phyloP scores from a whole-genome alignment of 2,329 filamentous ascomycete species.

The Exophiala calicioides region DNA sequence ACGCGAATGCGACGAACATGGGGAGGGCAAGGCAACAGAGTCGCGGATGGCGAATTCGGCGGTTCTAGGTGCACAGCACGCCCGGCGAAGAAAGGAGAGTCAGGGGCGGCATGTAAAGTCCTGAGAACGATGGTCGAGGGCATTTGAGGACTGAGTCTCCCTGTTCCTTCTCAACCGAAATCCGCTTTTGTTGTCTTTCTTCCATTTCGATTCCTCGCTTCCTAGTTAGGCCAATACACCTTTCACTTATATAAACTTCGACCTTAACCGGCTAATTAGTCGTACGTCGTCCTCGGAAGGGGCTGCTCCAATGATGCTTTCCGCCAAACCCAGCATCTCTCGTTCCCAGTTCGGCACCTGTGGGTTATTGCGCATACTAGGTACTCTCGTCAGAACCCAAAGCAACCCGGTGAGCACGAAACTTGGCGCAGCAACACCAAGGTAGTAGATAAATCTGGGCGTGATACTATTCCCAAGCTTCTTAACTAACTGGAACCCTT shows the following conservation, averaged over 20 bases:
- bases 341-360: conserved; percentile 13
- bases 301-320: conserved; percentile 15
- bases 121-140: no score
- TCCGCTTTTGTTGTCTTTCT: no score
- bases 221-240: no score
- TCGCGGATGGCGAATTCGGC: no score
- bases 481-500: conserved; percentile 5
- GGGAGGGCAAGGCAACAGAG: no score
- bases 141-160: no score
- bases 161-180: neutral
- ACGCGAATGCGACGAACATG: no score
- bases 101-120: no score
- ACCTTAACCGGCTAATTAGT: conserved; percentile 4
- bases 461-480: conserved; percentile 14
- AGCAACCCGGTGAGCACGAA: conserved; percentile 11
- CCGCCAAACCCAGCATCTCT: conserved; percentile 13
- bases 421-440: conserved; percentile 13
- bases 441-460: conserved; percentile 10
- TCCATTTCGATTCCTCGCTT: no score
- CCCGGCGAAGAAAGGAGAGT: no score
- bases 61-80: no score
- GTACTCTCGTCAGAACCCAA: conserved; percentile 13
- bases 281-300: conserved; percentile 10
- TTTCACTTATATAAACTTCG: conserved; percentile 11
- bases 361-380: conserved; percentile 13